Conservation (phyloP, 1,139 yeast species). For the Kurtzmaniella quercitrusa region DNA sequence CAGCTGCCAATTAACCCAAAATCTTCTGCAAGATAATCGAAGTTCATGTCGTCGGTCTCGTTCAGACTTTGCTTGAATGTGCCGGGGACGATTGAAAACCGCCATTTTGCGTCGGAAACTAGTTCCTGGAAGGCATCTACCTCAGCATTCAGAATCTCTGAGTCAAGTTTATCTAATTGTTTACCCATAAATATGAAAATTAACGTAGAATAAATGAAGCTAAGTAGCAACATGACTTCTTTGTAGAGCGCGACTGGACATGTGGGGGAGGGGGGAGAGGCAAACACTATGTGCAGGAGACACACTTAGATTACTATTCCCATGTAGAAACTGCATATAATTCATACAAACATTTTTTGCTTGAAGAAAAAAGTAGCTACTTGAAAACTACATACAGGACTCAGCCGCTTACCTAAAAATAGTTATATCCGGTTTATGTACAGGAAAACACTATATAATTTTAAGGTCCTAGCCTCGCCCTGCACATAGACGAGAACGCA, state of each 20-base stretch:
- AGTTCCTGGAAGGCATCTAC: background rate
- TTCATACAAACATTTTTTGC: too few species aligned
- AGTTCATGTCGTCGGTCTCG: constrained; percentile 34
- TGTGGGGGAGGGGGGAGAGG: too few species aligned
- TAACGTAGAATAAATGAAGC: background rate
- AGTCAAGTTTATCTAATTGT: constrained; percentile 3
- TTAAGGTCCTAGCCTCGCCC: background rate
- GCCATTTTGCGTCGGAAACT: constrained; percentile 22
- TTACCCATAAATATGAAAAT: background rate
- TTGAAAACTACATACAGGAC: too few species aligned
- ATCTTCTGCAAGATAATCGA: constrained; percentile 36
- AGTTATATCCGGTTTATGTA: too few species aligned
- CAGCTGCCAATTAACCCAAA: constrained; percentile 36
- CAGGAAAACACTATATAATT: too few species aligned
- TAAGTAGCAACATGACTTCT: background rate
- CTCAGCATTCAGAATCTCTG: background rate
- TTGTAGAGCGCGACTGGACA: background rate
- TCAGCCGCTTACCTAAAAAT: too few species aligned
- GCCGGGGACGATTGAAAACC: constrained; percentile 34
- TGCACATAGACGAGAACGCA: background rate
- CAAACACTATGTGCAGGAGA: too few species aligned
- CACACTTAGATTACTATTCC: too few species aligned
- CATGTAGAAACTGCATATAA: too few species aligned
- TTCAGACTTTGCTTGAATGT: constrained; percentile 35
- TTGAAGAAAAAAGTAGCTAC: too few species aligned